Conservation (phyloP, 202 grass and related monocot species). For the Saccharum hybrid region DNA sequence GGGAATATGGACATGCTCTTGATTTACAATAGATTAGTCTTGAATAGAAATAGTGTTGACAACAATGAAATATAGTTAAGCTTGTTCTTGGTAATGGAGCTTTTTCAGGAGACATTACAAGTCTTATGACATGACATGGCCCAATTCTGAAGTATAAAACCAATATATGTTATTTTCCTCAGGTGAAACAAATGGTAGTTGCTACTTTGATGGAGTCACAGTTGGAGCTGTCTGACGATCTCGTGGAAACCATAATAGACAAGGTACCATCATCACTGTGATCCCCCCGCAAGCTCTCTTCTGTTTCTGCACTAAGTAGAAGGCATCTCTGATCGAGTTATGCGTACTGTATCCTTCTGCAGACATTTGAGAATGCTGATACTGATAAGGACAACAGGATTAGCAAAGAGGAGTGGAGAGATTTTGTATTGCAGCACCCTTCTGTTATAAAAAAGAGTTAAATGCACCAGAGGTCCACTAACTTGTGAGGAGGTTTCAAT, state of each 20-base stretch:
- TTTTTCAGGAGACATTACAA: background rate
- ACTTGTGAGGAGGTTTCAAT: too few species aligned
- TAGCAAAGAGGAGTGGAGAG: constrained; percentile 56
- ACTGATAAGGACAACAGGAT: constrained; percentile 56
- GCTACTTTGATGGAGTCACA: constrained; percentile 51
- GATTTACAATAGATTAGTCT: background rate
- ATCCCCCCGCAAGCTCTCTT: background rate
- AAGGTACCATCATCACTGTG: background rate
- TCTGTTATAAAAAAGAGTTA: constrained; percentile 65
- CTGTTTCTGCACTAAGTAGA: background rate
- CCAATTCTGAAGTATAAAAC: background rate
- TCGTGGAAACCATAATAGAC: too few species aligned
- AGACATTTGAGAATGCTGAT: constrained; percentile 75
- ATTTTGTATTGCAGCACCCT: constrained; percentile 58
- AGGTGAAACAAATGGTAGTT: constrained; percentile 75
- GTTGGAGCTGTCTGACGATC: fast-evolving
- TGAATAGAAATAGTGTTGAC: background rate
- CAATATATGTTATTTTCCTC: background rate
- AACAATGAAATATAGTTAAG: background rate
- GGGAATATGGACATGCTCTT: constrained; percentile 4
- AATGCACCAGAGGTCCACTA: too few species aligned
- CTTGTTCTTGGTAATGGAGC: background rate
- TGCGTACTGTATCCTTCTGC: background rate
- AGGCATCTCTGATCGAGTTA: background rate
- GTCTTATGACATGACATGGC: background rate